Evolutionary conservation across 2,329 filamentous ascomycete genomes (phyloP).

Genomic region (Rugonectria rugulosa): DNA sequence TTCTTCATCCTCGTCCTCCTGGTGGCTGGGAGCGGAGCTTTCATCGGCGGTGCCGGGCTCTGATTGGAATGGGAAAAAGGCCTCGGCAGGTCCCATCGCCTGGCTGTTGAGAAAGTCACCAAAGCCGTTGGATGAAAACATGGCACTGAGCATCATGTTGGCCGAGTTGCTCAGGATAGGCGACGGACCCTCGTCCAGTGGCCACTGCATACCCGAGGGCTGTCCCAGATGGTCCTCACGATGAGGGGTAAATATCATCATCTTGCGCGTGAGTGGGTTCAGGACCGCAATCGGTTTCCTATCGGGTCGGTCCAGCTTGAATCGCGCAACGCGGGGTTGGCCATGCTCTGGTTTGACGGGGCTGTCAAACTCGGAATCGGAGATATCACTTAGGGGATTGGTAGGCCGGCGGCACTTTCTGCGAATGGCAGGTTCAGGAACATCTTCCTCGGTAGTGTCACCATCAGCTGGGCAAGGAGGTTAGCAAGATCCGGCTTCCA

Average conservation of each 20-base stretch:
- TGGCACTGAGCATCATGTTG: constrained; percentile 81
- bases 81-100: constrained; percentile 76
- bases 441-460: constrained; percentile 68
- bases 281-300: constrained; percentile 67
- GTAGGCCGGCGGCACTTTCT: constrained; percentile 56
- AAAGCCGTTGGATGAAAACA: constrained; percentile 65
- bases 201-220: constrained; percentile 59
- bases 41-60: constrained; percentile 65
- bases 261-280: constrained; percentile 64
- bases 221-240: constrained; percentile 60
- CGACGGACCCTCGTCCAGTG: constrained; percentile 51
- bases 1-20: constrained; percentile 68
- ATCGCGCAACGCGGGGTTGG: constrained; percentile 62
- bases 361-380: constrained; percentile 59
- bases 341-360: constrained; percentile 57
- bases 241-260: constrained; percentile 70
- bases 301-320: constrained; percentile 61
- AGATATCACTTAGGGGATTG: constrained; percentile 48
- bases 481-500: constrained; percentile 47
- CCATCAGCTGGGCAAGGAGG: constrained; percentile 58
- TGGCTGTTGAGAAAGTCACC: constrained; percentile 68
- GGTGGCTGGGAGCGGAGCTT: constrained; percentile 48
- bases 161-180: constrained; percentile 73
- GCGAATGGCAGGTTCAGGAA: constrained; percentile 56
- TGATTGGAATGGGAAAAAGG: constrained; percentile 74